A percentile compares a stretch with the other conserved stretches of the same genome.
Conservation (phyloP, 371 early-diverging fungal genomes). For the Mortierella sp. region DNA sequence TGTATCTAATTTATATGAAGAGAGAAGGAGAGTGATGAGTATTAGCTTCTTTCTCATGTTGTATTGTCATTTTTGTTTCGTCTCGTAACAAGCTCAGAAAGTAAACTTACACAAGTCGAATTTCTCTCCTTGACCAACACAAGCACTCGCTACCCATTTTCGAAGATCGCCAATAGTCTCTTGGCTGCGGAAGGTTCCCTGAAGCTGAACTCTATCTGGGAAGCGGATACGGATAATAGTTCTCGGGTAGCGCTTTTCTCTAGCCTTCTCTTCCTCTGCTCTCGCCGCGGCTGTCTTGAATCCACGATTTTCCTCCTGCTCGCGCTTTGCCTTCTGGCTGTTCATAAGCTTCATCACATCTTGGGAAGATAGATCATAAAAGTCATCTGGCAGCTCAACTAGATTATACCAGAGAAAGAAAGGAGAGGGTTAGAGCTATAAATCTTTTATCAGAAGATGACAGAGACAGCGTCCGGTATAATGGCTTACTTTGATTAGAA, state of each 20-base stretch:
- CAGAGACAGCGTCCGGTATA: not conserved
- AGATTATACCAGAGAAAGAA: not conserved
- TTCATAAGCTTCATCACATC: constrained; percentile 65
- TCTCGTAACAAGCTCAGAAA: not conserved
- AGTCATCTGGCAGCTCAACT: constrained; percentile 76
- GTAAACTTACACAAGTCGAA: constrained; percentile 46
- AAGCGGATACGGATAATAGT: constrained; percentile 72
- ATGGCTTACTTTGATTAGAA: constrained; percentile 46
- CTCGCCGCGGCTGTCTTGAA: constrained; percentile 71
- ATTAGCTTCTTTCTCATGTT: not conserved
- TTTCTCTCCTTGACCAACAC: constrained; percentile 53
- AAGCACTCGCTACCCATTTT: constrained; percentile 36
- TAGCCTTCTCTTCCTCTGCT: constrained; percentile 65
- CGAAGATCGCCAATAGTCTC: constrained; percentile 56
- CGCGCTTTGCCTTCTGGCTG: constrained; percentile 50
- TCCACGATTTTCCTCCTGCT: constrained; percentile 60
- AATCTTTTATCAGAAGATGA: not conserved
- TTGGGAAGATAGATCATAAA: constrained; percentile 67
- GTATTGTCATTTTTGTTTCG: not conserved
- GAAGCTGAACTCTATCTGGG: constrained; percentile 66
- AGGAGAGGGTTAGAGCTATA: not conserved
- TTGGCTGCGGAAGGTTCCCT: constrained; percentile 65
- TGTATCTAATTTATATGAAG: constrained; percentile 30
- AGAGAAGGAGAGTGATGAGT: not conserved
- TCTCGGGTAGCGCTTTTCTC: constrained; percentile 69